phyloP scores from a whole-genome alignment of 805 yeast genomes.

The Candida khao-thaluensis region DNA sequence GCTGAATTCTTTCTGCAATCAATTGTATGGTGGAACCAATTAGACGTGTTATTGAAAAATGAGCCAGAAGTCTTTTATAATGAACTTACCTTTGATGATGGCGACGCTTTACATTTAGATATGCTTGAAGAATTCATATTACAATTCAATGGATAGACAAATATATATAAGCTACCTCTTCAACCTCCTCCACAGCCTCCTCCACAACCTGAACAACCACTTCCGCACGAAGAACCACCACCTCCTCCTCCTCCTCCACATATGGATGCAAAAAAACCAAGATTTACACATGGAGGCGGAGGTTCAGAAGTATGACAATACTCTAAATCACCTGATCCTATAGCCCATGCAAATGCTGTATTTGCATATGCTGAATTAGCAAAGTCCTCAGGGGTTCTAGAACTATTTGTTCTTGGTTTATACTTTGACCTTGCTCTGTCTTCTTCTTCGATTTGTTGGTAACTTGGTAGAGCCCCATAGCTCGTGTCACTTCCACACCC shows the following conservation, averaged over 20 bases:
- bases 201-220: too few relatives aligned
- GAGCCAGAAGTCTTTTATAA: background rate
- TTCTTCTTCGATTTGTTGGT: background rate
- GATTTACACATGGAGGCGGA: too few relatives aligned
- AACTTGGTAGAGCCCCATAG: background rate
- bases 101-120: background rate
- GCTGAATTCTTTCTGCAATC: constrained; percentile 15
- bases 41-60: constrained; percentile 1
- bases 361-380: too few relatives aligned
- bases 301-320: background rate
- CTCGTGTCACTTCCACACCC: too few relatives aligned
- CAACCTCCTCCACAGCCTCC: too few relatives aligned
- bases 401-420: too few relatives aligned
- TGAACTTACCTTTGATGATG: background rate
- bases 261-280: too few relatives aligned
- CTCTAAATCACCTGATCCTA: background rate
- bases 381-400: too few relatives aligned
- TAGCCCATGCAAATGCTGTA: background rate
- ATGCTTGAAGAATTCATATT: background rate
- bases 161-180: too few relatives aligned
- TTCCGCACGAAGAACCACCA: too few relatives aligned
- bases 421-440: too few relatives aligned
- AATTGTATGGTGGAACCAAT: constrained; percentile 13
- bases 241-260: too few relatives aligned
- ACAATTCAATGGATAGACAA: background rate